Evolutionary conservation across 306 rosid species (phyloP).

Genomic region (Argentina anserina): DNA sequence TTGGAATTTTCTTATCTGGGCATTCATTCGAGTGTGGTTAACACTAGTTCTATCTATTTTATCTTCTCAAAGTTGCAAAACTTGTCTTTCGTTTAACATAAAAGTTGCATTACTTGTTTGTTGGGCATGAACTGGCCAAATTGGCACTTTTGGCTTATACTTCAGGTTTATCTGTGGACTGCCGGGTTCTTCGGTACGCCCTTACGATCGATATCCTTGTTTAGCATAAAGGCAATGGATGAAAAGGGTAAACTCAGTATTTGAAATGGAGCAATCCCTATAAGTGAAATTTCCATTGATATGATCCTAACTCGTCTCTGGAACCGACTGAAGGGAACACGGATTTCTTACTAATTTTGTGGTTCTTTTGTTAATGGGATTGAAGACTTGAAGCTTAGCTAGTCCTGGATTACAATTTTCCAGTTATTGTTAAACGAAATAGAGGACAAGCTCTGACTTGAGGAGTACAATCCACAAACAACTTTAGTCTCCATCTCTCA

Average conservation of each 20-base stretch:
- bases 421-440: not conserved
- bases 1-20: no score
- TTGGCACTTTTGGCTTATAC: not conserved
- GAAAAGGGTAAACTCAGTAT: not conserved
- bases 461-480: conserved; percentile 23
- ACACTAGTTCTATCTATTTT: no score
- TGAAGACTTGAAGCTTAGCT: not conserved
- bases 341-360: not conserved
- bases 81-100: no score
- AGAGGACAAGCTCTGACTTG: conserved; percentile 17
- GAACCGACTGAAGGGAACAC: not conserved
- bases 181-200: not conserved
- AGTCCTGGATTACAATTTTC: not conserved
- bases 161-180: not conserved
- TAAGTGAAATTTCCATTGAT: not conserved
- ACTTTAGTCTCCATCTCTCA: conserved; percentile 23
- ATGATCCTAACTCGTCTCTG: not conserved
- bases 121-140: not conserved
- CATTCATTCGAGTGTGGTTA: no score
- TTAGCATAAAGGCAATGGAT: not conserved
- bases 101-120: not conserved
- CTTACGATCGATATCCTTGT: not conserved
- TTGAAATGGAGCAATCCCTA: not conserved
- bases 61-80: no score
- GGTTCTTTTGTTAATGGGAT: not conserved